phyloP scores from a whole-genome alignment of 2,329 filamentous ascomycete genomes.

The Zalaria sp. region DNA sequence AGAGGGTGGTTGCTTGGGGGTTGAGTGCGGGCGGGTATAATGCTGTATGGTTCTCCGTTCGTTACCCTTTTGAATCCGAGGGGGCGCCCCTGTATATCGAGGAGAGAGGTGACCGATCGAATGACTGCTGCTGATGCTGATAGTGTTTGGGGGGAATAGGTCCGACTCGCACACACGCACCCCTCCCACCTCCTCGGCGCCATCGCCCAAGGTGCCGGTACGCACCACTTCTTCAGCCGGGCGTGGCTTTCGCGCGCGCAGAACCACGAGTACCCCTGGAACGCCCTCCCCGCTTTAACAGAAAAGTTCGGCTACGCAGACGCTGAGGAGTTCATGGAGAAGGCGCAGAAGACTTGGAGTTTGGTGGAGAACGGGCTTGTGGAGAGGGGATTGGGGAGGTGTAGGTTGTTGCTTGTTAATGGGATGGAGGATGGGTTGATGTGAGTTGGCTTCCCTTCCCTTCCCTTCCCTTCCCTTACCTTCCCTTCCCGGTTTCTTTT shows the following conservation, averaged over 20 bases:
- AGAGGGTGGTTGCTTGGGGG: conserved; percentile 47
- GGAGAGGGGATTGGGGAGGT: conserved; percentile 34
- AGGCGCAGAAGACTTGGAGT: conserved; percentile 45
- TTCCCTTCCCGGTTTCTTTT: too few relatives aligned
- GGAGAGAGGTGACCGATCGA: too few relatives aligned
- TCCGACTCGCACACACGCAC: conserved; percentile 54
- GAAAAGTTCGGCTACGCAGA: conserved; percentile 36
- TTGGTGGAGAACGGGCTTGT: conserved; percentile 46
- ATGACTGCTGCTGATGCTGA: too few relatives aligned
- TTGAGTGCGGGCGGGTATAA: conserved; percentile 55
- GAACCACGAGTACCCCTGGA: conserved; percentile 43
- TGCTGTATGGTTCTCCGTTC: conserved; percentile 28
- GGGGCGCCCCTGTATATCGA: not conserved
- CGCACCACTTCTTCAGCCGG: conserved; percentile 45
- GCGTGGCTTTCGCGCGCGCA: conserved; percentile 49
- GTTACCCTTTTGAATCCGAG: not conserved
- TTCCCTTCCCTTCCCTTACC: too few relatives aligned
- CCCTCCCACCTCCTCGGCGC: conserved; percentile 35
- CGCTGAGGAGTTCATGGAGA: conserved; percentile 13
- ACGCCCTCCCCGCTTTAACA: conserved; percentile 30
- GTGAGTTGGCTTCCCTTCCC: too few relatives aligned
- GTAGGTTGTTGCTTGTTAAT: conserved; percentile 45
- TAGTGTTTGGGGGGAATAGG: not conserved
- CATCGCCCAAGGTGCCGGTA: conserved; percentile 50
- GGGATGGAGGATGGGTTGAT: conserved; percentile 50